Percentiles rank a stretch among this genome's conserved stretches.
Conservation (phyloP, 257 asterid genomes). For the Coffea eugenioides region DNA sequence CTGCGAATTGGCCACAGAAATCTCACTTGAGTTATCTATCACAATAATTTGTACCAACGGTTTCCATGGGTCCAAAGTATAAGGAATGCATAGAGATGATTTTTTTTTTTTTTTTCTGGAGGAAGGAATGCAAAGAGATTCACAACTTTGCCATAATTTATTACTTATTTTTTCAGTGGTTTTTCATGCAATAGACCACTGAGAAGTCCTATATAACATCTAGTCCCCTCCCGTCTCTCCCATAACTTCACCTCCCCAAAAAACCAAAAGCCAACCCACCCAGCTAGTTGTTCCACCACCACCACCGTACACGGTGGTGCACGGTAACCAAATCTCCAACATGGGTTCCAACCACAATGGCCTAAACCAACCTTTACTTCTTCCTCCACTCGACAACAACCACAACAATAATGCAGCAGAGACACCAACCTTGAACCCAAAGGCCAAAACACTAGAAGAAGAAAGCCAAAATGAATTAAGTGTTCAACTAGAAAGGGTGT, state of each 20-base stretch:
- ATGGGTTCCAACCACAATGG: not conserved
- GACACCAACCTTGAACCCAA: not conserved
- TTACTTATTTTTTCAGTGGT: not conserved
- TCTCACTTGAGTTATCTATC: no score
- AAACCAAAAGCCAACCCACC: not conserved
- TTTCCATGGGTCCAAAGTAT: no score
- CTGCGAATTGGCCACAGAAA: no score
- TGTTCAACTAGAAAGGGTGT: constrained; percentile 3
- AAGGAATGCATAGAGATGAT: no score
- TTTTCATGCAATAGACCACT: not conserved
- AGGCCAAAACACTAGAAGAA: not conserved
- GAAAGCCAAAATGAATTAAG: constrained; percentile 9
- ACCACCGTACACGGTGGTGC: not conserved
- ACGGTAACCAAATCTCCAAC: not conserved
- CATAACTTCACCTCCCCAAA: not conserved
- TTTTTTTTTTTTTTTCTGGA: no score
- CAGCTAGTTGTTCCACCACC: not conserved
- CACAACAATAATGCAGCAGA: not conserved
- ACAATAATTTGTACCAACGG: no score
- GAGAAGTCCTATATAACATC: not conserved
- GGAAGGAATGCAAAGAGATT: no score
- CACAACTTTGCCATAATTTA: no score
- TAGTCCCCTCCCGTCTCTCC: not conserved
- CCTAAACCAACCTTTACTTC: constrained; percentile 12
- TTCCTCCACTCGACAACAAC: not conserved